Evolutionary conservation across 192 early-diverging fungal species (phyloP), one percentile per base, ranked within the genome.

Genomic region (Coemansia sp.): DNA sequence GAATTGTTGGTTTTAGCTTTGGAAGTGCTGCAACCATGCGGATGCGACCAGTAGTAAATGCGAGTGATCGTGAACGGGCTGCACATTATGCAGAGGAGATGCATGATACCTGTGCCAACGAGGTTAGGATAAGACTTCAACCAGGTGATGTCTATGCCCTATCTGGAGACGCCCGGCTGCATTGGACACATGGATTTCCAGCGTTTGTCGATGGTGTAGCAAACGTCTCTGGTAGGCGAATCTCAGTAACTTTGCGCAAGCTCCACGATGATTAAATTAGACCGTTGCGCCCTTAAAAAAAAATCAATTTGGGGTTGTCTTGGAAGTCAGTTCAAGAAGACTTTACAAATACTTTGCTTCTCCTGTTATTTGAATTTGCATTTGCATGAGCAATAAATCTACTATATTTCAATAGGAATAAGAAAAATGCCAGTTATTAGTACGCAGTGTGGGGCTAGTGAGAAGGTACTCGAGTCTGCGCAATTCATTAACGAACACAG

Each of bases 161-260:
- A 63, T 48, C 68, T 7, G 80, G 82, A 5, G 82, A 82, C 18
- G 82, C 85, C 0, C 63, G 85, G 60, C 83, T 62, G 30, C 50
- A 49, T 22, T 87, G 82, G 82, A 81, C 83, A 18, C 85, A 87
- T 54, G 85, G 76, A 19, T 78, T 87, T 23, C 74, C 73, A 2
- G 63, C 50, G 9, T 24, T 30, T 5, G 56, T 79, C 0, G 62
- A 60, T 8, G 73, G 75, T 1, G 23, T 2, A 14, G 31, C 25
- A 16, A 76, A 71, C 28, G 59, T 71, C 0, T 18, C 23, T 8
- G 31, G 41, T 25, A 16, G 60, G 8, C 38, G 76, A 19, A 69
- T 73, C 14, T 78, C 76, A n/a, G 69, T 78, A 3, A 78, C 76
- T 7, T 31, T 78, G 52, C 60, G 76, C 10, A 69, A 56, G 38